Evolutionary conservation across 1,139 yeast genomes (phyloP), one percentile per base, ranked within the genome.

Genomic region (Pichiaceae sp.): DNA sequence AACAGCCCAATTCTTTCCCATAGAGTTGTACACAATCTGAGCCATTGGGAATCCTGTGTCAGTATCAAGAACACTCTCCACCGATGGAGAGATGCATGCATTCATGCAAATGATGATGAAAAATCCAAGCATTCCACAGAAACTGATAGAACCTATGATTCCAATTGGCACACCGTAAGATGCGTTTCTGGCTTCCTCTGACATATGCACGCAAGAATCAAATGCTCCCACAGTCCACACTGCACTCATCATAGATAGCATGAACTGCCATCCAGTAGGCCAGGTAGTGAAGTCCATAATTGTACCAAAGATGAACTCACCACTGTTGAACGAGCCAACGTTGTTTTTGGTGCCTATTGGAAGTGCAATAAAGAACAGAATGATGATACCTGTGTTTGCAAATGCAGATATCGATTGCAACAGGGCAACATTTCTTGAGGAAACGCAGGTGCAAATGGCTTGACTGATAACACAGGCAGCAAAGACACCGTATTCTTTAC

Each of bases 151-250:
- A 17, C 69, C 62, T 33, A 72, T 59, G 36, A 75, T 78, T 20
- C 86, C 87, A 31, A 70, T 57, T 5, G 87, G 85, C 12, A 78
- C 78, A 8, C 83, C 74, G 37, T 63, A 64, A 24, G 77, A 66
- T 4, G 87, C 84, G 48, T 77, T 70, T 33, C 64, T 64, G 17
- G 82, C 81, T 52, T 80, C 87, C 52, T 80, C 89, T 32, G 77
- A 66, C 70, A 78, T 72, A 56, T 79, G 87, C 33, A 79, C 75
- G 46, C 81, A 77, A 4, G 82, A 72, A 52, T 80, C 87, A 52
- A 77, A 78, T 0, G 83, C 77, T 43, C 78, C 78, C 46, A 73
- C 73, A 18, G 78, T 71, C 80, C 80, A 74, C 29, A 72, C 70
- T 2, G 81, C 75, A 1, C 84, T 40, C 46, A 77, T 68, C 70